These are phyloP conservation scores for Glebionis coronaria DNA, from an alignment of 129 eudicot genomes.

Conservation along the genomic window DNA sequence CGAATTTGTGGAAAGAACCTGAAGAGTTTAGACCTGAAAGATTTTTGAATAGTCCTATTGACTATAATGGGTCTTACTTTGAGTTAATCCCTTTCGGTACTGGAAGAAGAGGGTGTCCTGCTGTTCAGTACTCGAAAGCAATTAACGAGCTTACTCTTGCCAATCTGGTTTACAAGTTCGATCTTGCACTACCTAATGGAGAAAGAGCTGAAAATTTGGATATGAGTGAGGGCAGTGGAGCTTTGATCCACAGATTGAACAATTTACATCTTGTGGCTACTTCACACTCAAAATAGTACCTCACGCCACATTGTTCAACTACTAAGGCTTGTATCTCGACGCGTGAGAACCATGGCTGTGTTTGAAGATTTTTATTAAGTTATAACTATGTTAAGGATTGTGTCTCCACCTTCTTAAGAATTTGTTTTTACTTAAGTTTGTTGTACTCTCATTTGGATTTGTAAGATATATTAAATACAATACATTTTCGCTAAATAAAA, in stretches of 20 bases:
- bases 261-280: not conserved
- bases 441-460: no score
- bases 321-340: no score
- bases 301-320: no score
- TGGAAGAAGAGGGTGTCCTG: slow-evolving; percentile 9
- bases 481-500: no score
- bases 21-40: not conserved
- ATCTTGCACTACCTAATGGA: not conserved
- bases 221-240: slow-evolving; percentile 3
- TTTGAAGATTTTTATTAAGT: no score
- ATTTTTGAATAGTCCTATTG: slow-evolving; percentile 4
- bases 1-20: not conserved
- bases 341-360: no score
- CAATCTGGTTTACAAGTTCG: slow-evolving; percentile 2
- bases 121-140: not conserved
- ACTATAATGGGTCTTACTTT: slow-evolving; percentile 4
- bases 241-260: not conserved
- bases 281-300: not conserved
- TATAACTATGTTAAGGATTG: no score
- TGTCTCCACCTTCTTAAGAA: no score
- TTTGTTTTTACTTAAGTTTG: no score
- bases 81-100: slow-evolving; percentile 7
- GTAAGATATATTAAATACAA: no score
- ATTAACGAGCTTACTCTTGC: slow-evolving; percentile 7
- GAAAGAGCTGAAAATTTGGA: slow-evolving; percentile 1